Percentiles rank a stretch among this genome's conserved stretches.
These are phyloP conservation scores for Termitomyces sp. DNA, from an alignment of 768 basidiomycete genomes.

Conservation along the genomic window DNA sequence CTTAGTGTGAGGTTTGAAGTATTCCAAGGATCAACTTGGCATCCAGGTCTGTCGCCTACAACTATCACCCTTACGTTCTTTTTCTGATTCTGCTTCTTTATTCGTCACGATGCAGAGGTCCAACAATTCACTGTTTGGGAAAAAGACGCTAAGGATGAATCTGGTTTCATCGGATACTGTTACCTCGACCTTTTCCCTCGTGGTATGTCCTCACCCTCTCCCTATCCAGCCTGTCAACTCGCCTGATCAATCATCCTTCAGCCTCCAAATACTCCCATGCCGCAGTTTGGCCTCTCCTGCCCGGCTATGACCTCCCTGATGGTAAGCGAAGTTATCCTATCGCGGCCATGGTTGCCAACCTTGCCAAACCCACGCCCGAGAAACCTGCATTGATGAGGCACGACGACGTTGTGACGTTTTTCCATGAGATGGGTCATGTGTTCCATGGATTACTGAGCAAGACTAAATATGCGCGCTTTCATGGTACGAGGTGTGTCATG, in stretches of 20 bases:
- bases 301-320: slow-evolving; percentile 54
- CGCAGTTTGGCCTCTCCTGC: slow-evolving; percentile 73
- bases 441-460: slow-evolving; percentile 66
- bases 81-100: not conserved
- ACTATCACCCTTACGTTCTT: not conserved
- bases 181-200: slow-evolving; percentile 88
- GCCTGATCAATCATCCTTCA: slow-evolving; percentile 18
- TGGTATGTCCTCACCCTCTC: slow-evolving; percentile 32
- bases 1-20: slow-evolving; percentile 73
- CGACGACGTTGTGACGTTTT: slow-evolving; percentile 84
- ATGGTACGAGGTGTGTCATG: slow-evolving; percentile 57
- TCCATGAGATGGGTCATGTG: slow-evolving; percentile 85
- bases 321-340: slow-evolving; percentile 69
- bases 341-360: slow-evolving; percentile 85
- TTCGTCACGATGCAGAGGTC: slow-evolving; percentile 44
- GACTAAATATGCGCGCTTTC: slow-evolving; percentile 73
- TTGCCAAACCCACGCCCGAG: slow-evolving; percentile 78
- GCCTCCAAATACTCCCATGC: slow-evolving; percentile 83
- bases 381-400: slow-evolving; percentile 85
- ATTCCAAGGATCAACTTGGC: slow-evolving; percentile 67
- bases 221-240: slow-evolving; percentile 1
- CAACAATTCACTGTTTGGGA: slow-evolving; percentile 87
- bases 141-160: slow-evolving; percentile 61
- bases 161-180: slow-evolving; percentile 78
- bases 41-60: slow-evolving; percentile 47